Base-by-base conservation (phyloP, 129 eudicot genomes). In the Chrysanthemum makinoi region DNA sequence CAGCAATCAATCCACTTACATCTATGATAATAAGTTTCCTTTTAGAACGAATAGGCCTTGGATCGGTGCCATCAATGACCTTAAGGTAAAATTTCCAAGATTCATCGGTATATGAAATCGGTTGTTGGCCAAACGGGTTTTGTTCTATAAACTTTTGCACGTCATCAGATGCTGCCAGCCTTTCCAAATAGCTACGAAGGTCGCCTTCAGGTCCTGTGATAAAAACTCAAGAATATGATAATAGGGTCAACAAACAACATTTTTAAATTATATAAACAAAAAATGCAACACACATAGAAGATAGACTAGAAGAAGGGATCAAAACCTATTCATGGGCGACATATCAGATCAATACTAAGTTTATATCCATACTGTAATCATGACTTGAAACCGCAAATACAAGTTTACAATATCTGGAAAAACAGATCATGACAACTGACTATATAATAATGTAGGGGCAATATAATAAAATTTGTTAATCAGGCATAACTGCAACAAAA, bases 21-120 rank as follows among this genome's bases (percentile, higher is more conserved):
- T 88, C 95, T 66, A 88, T 81, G 58, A 88, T 69, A 65, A 88
- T 65, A 78, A 88, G 95, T 78, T 88, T 88, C 82, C 77, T 88
- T 77, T 68, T 78, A n/a, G 53, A 74, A 64, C 73, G 63, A 75
- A 51, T 18, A 30, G 71, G n/a, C 18, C 52, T 47, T 55, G 13
- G 83, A 18, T 65, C 48, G 5, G 33, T 28, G 55, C n/a, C 13
- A 39, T 74, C 73, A 58, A 75, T 77, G 53, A 81, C 53, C 69
- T 77, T 72, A 43, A 53, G 58, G 62, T 81, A 81, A 62, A 70
- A 81, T 44, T 35, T 20, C 85, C 85, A 81, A 17, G 79, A 77
- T 53, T 62, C 48, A 66, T 70, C 51, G 14, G 64, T 58, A 47
- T 71, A 70, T 43, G 80, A 46, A 58, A 79, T 79, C 1, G 82